Evolutionary conservation across 371 early-diverging fungal genomes (phyloP).

Genomic region (Homolaphlyctis polyrhiza): DNA sequence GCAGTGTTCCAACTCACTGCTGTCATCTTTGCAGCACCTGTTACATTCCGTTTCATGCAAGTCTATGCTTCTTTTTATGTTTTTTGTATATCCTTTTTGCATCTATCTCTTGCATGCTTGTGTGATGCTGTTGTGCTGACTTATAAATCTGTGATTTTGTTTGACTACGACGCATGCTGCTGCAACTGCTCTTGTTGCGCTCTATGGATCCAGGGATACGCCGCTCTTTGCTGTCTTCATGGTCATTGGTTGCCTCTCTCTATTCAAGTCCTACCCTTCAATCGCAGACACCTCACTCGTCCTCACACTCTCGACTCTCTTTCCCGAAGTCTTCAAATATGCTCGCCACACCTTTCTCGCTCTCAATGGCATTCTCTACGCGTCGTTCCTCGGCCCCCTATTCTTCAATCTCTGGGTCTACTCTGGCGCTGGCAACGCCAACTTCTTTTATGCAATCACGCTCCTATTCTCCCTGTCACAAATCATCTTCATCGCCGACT

Average conservation of each 20-base stretch:
- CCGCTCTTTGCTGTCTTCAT: conserved; percentile 72
- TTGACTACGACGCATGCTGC: too few species aligned
- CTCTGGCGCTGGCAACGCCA: conserved; percentile 92
- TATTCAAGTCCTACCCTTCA: conserved; percentile 90
- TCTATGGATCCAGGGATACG: conserved; percentile 59
- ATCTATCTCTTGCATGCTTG: neutral
- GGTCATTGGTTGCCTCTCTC: conserved; percentile 65
- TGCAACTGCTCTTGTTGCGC: too few species aligned
- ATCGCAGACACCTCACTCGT: conserved; percentile 79
- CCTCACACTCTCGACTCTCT: conserved; percentile 70
- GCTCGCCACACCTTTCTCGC: conserved; percentile 39
- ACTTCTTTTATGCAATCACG: conserved; percentile 95
- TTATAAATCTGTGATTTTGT: too few species aligned
- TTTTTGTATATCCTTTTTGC: neutral
- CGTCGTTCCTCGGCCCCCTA: conserved; percentile 75
- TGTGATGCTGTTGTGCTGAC: too few species aligned
- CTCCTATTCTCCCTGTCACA: conserved; percentile 83
- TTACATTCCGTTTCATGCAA: conserved; percentile 68
- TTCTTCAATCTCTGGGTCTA: conserved; percentile 94
- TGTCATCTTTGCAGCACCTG: conserved; percentile 76
- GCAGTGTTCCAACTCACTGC: conserved; percentile 85
- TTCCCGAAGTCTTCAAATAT: conserved; percentile 84
- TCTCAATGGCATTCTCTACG: conserved; percentile 62
- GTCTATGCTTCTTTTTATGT: conserved; percentile 9
- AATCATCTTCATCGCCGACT: conserved; percentile 73